Evolutionary conservation across 768 basidiomycete species (phyloP).

Genomic region (Leucogyrophana mollusca): DNA sequence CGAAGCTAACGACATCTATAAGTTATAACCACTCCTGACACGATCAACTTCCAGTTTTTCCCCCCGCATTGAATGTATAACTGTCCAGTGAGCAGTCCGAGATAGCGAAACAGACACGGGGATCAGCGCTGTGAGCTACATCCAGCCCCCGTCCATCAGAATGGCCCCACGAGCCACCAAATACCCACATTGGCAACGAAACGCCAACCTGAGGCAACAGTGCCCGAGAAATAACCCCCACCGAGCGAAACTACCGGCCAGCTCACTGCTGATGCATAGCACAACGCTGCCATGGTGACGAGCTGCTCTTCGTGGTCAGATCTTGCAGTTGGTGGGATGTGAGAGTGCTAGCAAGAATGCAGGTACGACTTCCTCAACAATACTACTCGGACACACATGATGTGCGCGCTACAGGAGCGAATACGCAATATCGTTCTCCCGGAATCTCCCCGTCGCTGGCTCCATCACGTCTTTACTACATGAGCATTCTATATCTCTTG

Average conservation of each 20-base stretch:
- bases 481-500: too few species aligned
- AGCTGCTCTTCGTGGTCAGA: slow-evolving; percentile 50
- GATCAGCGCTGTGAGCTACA: too few species aligned
- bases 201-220: background rate
- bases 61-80: too few species aligned
- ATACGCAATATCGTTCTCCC: too few species aligned
- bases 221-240: background rate
- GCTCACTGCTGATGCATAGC: slow-evolving; percentile 54
- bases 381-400: slow-evolving; percentile 3
- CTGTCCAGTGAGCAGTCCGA: too few species aligned
- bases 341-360: slow-evolving; percentile 68
- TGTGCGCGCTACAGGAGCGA: slow-evolving; percentile 34
- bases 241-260: slow-evolving; percentile 11
- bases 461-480: too few species aligned
- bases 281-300: slow-evolving; percentile 65
- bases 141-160: too few species aligned
- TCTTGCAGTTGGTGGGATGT: slow-evolving; percentile 51
- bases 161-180: background rate
- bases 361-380: slow-evolving; percentile 46
- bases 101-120: too few species aligned
- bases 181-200: background rate
- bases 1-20: too few species aligned
- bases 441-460: too few species aligned
- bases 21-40: too few species aligned
- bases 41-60: too few species aligned